Evolutionary conservation across 2,329 filamentous ascomycete genomes (phyloP).

Genomic region (Colletotrichum karsti): DNA sequence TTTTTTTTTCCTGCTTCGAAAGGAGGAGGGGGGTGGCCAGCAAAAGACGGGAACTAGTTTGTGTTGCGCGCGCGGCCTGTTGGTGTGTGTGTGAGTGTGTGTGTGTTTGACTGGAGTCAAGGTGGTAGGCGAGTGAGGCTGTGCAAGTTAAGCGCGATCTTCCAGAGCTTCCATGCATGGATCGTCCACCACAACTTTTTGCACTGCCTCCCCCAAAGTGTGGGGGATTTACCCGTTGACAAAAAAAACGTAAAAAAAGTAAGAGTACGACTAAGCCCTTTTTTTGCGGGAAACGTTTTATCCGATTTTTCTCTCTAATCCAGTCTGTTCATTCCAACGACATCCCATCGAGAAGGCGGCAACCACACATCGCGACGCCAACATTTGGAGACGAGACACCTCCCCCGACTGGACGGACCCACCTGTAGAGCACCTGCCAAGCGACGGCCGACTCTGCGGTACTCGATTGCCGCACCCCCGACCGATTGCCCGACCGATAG

Average conservation of each 20-base stretch:
- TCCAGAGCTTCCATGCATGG: slow-evolving; percentile 29
- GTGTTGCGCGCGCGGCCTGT: neutral
- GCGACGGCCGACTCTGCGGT: neutral
- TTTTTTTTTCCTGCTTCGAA: neutral
- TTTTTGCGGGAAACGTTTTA: slow-evolving; percentile 10
- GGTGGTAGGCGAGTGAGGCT: slow-evolving; percentile 30
- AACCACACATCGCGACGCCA: neutral
- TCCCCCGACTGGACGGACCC: neutral
- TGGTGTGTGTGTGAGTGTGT: neutral
- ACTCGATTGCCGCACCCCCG: too few species aligned
- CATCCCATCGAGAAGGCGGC: slow-evolving; percentile 7
- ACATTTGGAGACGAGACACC: neutral
- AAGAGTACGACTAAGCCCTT: slow-evolving; percentile 21
- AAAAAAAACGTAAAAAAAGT: neutral
- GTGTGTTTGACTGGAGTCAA: slow-evolving; percentile 24
- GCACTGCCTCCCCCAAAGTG: slow-evolving; percentile 14
- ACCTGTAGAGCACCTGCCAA: neutral
- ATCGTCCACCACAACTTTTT: slow-evolving; percentile 25
- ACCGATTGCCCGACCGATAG: neutral
- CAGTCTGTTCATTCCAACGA: neutral
- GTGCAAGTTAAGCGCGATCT: slow-evolving; percentile 30
- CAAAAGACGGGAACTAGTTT: slow-evolving; percentile 18
- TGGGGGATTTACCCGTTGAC: slow-evolving; percentile 9
- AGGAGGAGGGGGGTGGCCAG: neutral
- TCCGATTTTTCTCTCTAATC: slow-evolving; percentile 9